phyloP scores from a whole-genome alignment of 805 yeast genomes.

The Starmerella lactis-condensi region DNA sequence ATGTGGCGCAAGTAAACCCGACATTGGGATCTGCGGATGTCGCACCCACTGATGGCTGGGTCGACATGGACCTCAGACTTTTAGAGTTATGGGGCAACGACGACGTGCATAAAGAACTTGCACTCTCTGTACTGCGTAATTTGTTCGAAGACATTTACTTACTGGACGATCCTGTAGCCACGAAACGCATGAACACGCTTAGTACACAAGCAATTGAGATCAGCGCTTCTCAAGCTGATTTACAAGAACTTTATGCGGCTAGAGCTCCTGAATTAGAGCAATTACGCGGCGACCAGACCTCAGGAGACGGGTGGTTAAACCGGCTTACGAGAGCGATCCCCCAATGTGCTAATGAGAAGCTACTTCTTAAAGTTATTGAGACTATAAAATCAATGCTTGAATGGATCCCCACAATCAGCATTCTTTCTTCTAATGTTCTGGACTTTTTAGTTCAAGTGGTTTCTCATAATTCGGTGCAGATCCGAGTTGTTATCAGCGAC shows the following conservation, averaged over 20 bases:
- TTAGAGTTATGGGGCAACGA: conserved; percentile 52
- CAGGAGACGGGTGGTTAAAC: conserved; percentile 69
- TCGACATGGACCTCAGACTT: conserved; percentile 64
- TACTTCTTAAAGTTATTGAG: conserved; percentile 39
- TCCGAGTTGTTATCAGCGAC: conserved; percentile 72
- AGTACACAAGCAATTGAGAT: conserved; percentile 72
- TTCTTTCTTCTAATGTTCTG: conserved; percentile 48
- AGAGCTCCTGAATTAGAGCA: conserved; percentile 38
- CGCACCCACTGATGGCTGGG: conserved; percentile 45
- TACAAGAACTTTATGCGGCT: conserved; percentile 44
- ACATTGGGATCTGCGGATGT: conserved; percentile 12
- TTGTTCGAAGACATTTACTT: conserved; percentile 84
- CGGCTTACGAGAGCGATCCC: conserved; percentile 38
- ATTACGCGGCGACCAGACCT: conserved; percentile 34
- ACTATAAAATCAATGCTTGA: conserved; percentile 77
- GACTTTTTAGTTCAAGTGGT: conserved; percentile 34
- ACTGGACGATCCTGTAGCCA: conserved; percentile 78
- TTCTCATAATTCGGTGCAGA: conserved; percentile 32
- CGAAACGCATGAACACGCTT: conserved; percentile 55
- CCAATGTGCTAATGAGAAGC: conserved; percentile 7
- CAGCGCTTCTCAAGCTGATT: conserved; percentile 49
- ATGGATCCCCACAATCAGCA: conserved; percentile 71
- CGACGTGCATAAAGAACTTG: conserved; percentile 30
- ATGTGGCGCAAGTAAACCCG: background rate
- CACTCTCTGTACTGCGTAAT: conserved; percentile 62